phyloP scores from a whole-genome alignment of 1,284 basidiomycete genomes.

The Rhizopogon parksii region DNA sequence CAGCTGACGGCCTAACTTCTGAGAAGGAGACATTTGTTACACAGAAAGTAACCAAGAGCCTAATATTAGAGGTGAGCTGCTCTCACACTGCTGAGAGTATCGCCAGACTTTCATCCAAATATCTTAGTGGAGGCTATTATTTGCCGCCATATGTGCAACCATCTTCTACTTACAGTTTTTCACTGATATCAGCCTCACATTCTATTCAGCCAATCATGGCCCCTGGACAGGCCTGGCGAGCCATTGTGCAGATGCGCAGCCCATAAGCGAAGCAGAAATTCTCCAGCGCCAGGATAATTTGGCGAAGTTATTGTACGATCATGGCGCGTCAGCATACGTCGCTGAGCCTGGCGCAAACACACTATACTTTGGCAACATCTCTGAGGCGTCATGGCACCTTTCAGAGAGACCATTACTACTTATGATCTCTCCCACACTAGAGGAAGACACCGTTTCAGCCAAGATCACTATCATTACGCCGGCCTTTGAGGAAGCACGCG shows the following conservation, averaged over 20 bases:
- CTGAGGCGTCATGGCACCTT: conserved; percentile 54
- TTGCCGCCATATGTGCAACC: conserved; percentile 1
- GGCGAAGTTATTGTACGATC: conserved; percentile 40
- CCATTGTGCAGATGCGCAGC: conserved; percentile 45
- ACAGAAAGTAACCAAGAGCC: not conserved
- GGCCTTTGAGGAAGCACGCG: conserved; percentile 69
- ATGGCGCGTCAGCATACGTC: conserved; percentile 59
- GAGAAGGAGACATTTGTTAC: not conserved
- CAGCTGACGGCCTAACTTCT: not conserved
- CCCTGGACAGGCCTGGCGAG: conserved; percentile 35
- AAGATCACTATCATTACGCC: conserved; percentile 65
- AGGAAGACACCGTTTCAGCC: conserved; percentile 29
- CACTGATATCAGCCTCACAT: not conserved
- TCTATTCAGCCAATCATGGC: not conserved
- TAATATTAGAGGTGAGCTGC: not conserved
- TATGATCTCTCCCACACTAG: conserved; percentile 44
- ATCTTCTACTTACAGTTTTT: conserved; percentile 5
- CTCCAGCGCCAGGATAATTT: conserved; percentile 46
- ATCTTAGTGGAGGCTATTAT: not conserved
- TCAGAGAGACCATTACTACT: conserved; percentile 77
- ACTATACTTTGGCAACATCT: conserved; percentile 67
- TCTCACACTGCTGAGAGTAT: not conserved
- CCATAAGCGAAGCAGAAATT: conserved; percentile 46
- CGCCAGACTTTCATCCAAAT: not conserved
- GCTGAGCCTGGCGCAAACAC: conserved; percentile 72